These are phyloP conservation scores for Pseudogymnoascus sp. DNA, from an alignment of 2,329 filamentous ascomycete genomes.

Conservation along the genomic window DNA sequence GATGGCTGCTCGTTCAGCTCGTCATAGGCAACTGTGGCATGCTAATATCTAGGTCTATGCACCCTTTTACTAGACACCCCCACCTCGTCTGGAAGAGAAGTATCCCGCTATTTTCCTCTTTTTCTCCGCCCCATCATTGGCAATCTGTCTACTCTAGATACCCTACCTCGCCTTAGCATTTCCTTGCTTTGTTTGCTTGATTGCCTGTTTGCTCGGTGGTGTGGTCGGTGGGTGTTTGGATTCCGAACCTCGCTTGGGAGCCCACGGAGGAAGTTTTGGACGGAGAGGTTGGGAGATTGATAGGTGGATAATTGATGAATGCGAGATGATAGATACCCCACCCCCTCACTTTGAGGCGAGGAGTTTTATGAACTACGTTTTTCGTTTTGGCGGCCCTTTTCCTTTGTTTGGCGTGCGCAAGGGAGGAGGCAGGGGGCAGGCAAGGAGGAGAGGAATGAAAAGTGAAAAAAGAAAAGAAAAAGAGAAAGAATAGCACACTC, in stretches of 20 bases:
- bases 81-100: background rate
- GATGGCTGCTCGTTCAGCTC: slow-evolving; percentile 20
- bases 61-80: background rate
- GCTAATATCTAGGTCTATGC: background rate
- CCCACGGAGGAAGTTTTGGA: background rate
- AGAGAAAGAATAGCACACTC: background rate
- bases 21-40: background rate
- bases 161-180: background rate
- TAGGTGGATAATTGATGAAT: background rate
- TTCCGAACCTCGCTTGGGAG: background rate
- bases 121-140: background rate
- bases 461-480: background rate
- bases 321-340: slow-evolving; percentile 1
- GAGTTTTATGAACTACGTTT: background rate
- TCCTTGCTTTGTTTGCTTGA: background rate
- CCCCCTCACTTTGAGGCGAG: background rate
- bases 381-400: background rate
- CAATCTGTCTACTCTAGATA: background rate
- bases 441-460: background rate
- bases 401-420: background rate
- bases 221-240: background rate
- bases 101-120: background rate
- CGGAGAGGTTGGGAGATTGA: background rate
- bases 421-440: background rate
- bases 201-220: background rate